These are phyloP conservation scores for Rhodamnia rubescens DNA, from an alignment of 345 rosid genomes.

Conservation along the genomic window DNA sequence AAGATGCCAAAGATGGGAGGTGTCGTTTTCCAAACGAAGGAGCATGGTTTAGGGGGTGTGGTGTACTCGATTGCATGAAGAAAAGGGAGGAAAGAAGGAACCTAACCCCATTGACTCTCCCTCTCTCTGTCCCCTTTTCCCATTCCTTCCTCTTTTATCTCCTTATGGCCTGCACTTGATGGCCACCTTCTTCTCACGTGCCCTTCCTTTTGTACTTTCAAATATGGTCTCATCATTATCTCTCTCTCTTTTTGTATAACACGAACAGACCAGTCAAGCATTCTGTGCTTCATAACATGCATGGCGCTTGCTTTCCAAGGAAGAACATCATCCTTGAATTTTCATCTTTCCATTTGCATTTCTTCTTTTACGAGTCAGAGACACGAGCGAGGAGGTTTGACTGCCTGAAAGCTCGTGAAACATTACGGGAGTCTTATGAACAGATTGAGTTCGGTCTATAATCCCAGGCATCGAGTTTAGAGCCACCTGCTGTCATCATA, in stretches of 20 bases:
- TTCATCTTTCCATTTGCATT: not conserved
- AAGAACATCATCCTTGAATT: not conserved
- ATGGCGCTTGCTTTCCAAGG: not conserved
- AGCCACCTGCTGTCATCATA: not conserved
- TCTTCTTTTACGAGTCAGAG: not conserved
- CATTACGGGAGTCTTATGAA: not conserved
- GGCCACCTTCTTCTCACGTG: not conserved
- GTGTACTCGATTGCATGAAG: slow-evolving; percentile 33
- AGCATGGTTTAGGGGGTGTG: not conserved
- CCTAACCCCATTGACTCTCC: slow-evolving; percentile 34
- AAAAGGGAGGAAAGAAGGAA: slow-evolving; percentile 10
- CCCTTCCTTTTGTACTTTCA: not conserved
- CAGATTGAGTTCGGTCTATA: not conserved
- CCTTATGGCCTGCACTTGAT: not conserved
- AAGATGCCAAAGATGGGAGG: slow-evolving; percentile 14
- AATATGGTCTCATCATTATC: not conserved
- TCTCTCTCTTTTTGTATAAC: not conserved
- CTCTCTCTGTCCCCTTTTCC: not conserved
- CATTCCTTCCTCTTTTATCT: not conserved
- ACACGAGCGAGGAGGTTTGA: not conserved
- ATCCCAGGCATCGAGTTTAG: not conserved
- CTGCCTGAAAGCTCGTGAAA: not conserved
- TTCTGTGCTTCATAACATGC: not conserved
- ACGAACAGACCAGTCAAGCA: not conserved
- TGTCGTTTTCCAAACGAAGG: slow-evolving; percentile 13